Percentiles rank a stretch among this genome's conserved stretches.
Evolutionary conservation across 2,329 filamentous ascomycete genomes (phyloP).

Genomic region (Fusarium secorum): DNA sequence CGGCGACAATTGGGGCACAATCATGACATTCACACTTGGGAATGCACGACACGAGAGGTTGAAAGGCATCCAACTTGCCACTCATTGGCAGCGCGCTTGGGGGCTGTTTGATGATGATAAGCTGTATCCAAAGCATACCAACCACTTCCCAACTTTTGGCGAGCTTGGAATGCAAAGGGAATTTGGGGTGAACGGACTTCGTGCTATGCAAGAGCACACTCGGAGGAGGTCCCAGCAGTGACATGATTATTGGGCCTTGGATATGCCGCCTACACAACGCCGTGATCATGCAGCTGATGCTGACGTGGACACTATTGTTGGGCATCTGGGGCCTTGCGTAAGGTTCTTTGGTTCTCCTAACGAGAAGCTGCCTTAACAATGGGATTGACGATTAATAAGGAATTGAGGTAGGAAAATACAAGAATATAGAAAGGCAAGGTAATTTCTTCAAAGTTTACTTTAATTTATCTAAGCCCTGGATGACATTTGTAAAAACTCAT

Average conservation of each 20-base stretch:
- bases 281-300: neutral
- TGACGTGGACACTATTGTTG: neutral
- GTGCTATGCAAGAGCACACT: neutral
- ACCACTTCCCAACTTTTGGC: neutral
- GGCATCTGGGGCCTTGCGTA: neutral
- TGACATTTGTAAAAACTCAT: neutral
- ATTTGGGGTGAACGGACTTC: neutral
- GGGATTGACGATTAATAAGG: too few species aligned
- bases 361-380: neutral
- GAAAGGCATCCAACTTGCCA: neutral
- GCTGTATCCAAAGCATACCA: neutral
- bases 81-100: neutral
- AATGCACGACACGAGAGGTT: neutral
- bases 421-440: neutral
- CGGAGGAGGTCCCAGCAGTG: neutral
- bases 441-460: neutral
- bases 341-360: neutral
- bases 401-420: neutral
- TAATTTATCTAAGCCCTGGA: fast-evolving
- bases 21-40: neutral
- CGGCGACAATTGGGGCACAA: neutral
- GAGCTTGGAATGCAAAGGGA: neutral
- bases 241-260: neutral
- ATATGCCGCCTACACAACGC: neutral
- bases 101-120: neutral